These are phyloP conservation scores for Prunus mira DNA, from an alignment of 306 rosid genomes.

Conservation along the genomic window DNA sequence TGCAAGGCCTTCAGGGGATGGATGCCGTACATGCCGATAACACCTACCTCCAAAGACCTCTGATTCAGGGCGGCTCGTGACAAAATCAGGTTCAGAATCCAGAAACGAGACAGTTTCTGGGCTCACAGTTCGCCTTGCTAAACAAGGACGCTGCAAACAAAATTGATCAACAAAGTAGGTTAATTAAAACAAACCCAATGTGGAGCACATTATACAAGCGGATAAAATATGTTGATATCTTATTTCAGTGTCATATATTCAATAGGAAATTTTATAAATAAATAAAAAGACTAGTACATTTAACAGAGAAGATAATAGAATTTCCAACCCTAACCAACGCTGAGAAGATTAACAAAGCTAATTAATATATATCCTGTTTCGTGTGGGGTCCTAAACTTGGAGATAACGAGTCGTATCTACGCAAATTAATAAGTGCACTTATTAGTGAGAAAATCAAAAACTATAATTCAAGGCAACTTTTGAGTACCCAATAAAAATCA, in stretches of 20 bases:
- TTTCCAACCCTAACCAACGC: not conserved
- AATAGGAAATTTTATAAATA: no score
- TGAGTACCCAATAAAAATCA: not conserved
- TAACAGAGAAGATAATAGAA: not conserved
- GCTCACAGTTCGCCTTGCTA: conserved; percentile 52
- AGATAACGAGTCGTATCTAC: not conserved
- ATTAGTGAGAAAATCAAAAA: not conserved
- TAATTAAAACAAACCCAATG: conserved; percentile 8
- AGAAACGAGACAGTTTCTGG: conserved; percentile 54
- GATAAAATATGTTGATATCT: not conserved
- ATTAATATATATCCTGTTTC: not conserved
- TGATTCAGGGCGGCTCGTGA: conserved; percentile 33
- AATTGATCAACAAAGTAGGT: conserved; percentile 20
- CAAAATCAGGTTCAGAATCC: conserved; percentile 61
- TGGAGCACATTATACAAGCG: not conserved
- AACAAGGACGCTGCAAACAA: conserved; percentile 61
- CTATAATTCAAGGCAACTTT: not conserved
- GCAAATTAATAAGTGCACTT: conserved; percentile 1
- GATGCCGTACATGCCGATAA: conserved; percentile 56
- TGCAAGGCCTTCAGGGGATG: conserved; percentile 67
- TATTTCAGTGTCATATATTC: not conserved
- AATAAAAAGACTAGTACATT: not conserved
- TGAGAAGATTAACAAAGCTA: not conserved
- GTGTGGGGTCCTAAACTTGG: not conserved
- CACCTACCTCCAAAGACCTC: conserved; percentile 58